Percentiles rank a stretch among this genome's conserved stretches.
These are phyloP conservation scores for Diplodia seriata DNA, from an alignment of 2,329 filamentous ascomycete species.

Conservation along the genomic window DNA sequence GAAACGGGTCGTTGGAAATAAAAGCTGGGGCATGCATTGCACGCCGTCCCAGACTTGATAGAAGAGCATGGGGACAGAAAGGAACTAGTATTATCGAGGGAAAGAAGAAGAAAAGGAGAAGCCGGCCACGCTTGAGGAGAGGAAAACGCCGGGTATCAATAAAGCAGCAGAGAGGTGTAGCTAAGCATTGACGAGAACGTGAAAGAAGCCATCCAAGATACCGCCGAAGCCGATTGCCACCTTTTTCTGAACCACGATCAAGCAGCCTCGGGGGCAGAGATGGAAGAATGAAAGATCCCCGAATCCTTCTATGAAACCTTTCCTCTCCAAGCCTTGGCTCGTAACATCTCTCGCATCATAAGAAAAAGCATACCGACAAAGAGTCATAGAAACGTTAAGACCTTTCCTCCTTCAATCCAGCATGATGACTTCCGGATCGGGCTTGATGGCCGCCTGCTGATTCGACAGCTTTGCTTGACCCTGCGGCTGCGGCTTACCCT, in stretches of 20 bases:
- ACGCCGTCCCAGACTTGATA: background rate
- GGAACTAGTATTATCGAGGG: conserved; percentile 8
- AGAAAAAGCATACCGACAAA: conserved; percentile 1
- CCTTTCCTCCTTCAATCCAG: conserved; percentile 20
- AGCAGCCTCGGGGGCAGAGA: background rate
- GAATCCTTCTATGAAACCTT: conserved; percentile 6
- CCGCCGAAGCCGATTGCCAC: background rate
- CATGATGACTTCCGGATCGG: conserved; percentile 30
- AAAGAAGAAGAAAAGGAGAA: background rate
- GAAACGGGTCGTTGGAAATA: background rate
- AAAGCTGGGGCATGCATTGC: background rate
- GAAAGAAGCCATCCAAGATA: background rate
- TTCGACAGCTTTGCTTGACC: conserved; percentile 8
- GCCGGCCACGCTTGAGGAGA: conserved; percentile 14
- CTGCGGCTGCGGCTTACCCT: conserved; percentile 16
- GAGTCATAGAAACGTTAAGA: background rate
- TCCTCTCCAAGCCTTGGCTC: conserved; percentile 1
- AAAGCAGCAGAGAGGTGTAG: conserved; percentile 17
- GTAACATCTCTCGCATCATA: conserved; percentile 12
- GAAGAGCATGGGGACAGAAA: background rate
- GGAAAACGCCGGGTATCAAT: conserved; percentile 30
- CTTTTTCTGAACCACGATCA: background rate
- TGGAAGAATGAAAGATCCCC: background rate
- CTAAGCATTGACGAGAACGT: conserved; percentile 5
- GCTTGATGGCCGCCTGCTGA: conserved; percentile 2